Evolutionary conservation across 2,329 filamentous ascomycete genomes (phyloP).

Genomic region (Neofusicoccum umdonicola): DNA sequence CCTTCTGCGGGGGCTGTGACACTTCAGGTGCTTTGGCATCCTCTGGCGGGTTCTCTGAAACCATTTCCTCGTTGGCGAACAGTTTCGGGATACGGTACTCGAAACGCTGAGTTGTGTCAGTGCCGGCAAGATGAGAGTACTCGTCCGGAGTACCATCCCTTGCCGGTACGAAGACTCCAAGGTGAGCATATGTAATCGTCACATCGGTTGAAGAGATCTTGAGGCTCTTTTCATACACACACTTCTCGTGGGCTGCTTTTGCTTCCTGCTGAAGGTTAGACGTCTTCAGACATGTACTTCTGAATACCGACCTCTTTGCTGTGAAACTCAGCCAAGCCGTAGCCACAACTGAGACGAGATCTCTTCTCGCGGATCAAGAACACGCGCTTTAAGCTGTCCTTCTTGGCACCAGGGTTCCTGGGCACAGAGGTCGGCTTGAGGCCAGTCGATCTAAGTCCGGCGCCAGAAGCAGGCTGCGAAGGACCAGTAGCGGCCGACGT

Average conservation of each 20-base stretch:
- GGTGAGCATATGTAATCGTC: constrained; percentile 5
- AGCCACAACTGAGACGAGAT: constrained; percentile 72
- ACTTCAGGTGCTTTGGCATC: neutral
- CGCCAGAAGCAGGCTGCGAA: constrained; percentile 10
- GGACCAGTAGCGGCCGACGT: constrained; percentile 25
- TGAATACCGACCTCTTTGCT: constrained; percentile 55
- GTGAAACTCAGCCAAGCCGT: constrained; percentile 81
- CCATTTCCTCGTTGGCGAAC: constrained; percentile 5
- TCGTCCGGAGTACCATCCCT: neutral
- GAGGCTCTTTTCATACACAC: constrained; percentile 35
- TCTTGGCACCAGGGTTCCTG: constrained; percentile 66
- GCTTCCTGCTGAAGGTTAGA: constrained; percentile 54
- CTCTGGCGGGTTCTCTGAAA: constrained; percentile 11
- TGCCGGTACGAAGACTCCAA: constrained; percentile 15
- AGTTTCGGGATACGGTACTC: constrained; percentile 12
- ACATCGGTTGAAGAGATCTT: constrained; percentile 13
- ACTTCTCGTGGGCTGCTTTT: constrained; percentile 66
- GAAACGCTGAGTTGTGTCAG: constrained; percentile 8
- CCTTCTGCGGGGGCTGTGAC: neutral
- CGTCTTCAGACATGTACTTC: neutral
- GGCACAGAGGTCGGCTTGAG: constrained; percentile 52
- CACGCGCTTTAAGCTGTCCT: constrained; percentile 72
- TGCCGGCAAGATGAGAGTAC: constrained; percentile 4
- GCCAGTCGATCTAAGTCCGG: constrained; percentile 34
- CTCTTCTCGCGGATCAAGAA: constrained; percentile 72